These are phyloP conservation scores for Stephania cephalantha DNA, from an alignment of 164 flowering plant genomes.

Conservation along the genomic window DNA sequence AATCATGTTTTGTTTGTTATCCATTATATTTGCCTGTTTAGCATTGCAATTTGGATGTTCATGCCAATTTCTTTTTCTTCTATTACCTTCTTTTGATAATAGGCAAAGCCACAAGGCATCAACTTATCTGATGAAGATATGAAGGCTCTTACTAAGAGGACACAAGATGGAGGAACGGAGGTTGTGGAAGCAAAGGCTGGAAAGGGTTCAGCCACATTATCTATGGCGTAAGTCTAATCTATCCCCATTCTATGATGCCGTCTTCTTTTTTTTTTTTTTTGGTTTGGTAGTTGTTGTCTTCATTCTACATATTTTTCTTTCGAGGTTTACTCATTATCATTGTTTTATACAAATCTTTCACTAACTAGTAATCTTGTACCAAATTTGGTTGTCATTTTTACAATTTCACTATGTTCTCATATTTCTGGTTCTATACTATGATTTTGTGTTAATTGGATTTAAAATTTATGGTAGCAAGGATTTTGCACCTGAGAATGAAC, in stretches of 20 bases:
- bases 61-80: background rate
- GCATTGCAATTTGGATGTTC: background rate
- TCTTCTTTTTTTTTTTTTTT: background rate
- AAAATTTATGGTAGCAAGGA: background rate
- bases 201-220: slow-evolving; percentile 95
- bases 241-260: background rate
- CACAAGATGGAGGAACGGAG: slow-evolving; percentile 96
- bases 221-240: slow-evolving; percentile 92
- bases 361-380: background rate
- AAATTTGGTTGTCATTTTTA: background rate
- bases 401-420: background rate
- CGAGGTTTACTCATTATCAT: background rate
- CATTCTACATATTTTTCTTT: background rate
- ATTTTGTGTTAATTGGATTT: background rate
- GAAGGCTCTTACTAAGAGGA: slow-evolving; percentile 71
- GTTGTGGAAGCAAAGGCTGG: slow-evolving; percentile 99
- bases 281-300: background rate
- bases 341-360: background rate
- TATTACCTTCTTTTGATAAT: slow-evolving; percentile 1
- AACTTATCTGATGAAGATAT: slow-evolving; percentile 61
- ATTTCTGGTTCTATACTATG: background rate
- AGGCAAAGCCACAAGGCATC: slow-evolving; percentile 79
- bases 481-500: slow-evolving; percentile 4
- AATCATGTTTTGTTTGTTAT: background rate
- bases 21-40: background rate